Evolutionary conservation across 1,284 basidiomycete species (phyloP), one percentile per base, ranked within the genome.

Genomic region (Fistulina hepatica): DNA sequence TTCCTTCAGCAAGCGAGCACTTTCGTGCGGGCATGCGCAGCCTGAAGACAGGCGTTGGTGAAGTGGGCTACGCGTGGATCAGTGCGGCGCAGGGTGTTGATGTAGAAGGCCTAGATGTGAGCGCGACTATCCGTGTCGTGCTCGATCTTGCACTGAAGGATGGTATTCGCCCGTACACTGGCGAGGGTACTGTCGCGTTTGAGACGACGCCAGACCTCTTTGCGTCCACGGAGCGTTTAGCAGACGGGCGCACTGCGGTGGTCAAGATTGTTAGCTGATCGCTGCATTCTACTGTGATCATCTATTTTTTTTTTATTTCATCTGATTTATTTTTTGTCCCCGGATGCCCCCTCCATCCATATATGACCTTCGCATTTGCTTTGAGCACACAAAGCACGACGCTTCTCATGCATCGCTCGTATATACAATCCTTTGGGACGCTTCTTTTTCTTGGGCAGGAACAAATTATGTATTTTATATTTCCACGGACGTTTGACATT

Each of bases 41-140:
- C 9, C 58, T 82, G 41, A 64, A 67, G 37, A 27, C 49, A 20
- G 41, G 40, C 4, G 44, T 41, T 27, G 46, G 52, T 13, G 68
- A 63, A 37, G 72, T 81, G 20, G 74, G 72, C 21, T 86, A 86
- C 55, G 70, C 76, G 15, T 86, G 81, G 81, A 71, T 85, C 13
- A 77, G 71, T 50, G 60, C 74, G 30, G 71, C 71, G 19, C 77
- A 79, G 36, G 82, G 85, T 52, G 71, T 85, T 22, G 82, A 86
- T 54, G 78, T 73, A 65, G 79, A 84, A 48, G 83, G 83, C n/a
- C 67, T 73, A 43, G 77, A 82, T 53, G 66, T 85, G 28, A 60
- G 73, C 8, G 77, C 81, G 46, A 71, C 71, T 35, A 54, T 86
- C 20, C 69, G 60, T n/a, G 68, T 64, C 8, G 66, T 81, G 19